Percentiles rank a stretch among this genome's conserved stretches.
Evolutionary conservation across 2,329 filamentous ascomycete genomes (phyloP).

Genomic region (Niveomyces coronatus): DNA sequence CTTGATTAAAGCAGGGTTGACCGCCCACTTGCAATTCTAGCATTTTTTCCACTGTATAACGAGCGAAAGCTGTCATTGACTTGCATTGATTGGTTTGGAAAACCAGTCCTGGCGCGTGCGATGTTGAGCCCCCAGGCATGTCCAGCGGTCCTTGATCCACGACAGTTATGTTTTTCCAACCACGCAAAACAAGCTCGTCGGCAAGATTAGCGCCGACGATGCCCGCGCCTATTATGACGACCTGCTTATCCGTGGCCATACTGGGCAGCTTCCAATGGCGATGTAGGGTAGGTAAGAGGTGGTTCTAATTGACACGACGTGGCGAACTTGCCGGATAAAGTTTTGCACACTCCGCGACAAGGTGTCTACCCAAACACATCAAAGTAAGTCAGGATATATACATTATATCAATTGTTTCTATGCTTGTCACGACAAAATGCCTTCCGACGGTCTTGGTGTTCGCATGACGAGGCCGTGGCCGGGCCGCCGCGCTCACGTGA

Average conservation of each 20-base stretch:
- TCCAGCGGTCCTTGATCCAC: slow-evolving; percentile 52
- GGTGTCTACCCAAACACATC: no score
- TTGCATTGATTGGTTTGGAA: slow-evolving; percentile 52
- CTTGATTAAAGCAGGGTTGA: slow-evolving; percentile 46
- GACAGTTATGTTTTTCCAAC: slow-evolving; percentile 54
- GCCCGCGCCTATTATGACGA: slow-evolving; percentile 53
- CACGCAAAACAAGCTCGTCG: slow-evolving; percentile 51
- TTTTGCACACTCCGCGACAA: no score
- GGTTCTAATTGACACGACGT: no score
- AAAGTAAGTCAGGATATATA: no score
- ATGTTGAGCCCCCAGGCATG: slow-evolving; percentile 56
- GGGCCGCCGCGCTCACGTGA: slow-evolving; percentile 12
- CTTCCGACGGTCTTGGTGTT: no score
- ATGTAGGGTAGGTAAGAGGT: no score
- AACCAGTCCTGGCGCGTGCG: slow-evolving; percentile 53
- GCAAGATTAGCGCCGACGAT: slow-evolving; percentile 55
- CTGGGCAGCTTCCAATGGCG: not conserved
- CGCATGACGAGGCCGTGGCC: not conserved
- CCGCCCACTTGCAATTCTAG: slow-evolving; percentile 33
- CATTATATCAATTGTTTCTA: no score
- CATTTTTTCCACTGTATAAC: slow-evolving; percentile 52
- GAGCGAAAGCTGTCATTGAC: slow-evolving; percentile 47
- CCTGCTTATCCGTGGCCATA: slow-evolving; percentile 29
- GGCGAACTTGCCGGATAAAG: no score
- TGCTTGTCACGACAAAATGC: no score